Base-by-base conservation (phyloP, 768 basidiomycete genomes). In the Collybia nuda region DNA sequence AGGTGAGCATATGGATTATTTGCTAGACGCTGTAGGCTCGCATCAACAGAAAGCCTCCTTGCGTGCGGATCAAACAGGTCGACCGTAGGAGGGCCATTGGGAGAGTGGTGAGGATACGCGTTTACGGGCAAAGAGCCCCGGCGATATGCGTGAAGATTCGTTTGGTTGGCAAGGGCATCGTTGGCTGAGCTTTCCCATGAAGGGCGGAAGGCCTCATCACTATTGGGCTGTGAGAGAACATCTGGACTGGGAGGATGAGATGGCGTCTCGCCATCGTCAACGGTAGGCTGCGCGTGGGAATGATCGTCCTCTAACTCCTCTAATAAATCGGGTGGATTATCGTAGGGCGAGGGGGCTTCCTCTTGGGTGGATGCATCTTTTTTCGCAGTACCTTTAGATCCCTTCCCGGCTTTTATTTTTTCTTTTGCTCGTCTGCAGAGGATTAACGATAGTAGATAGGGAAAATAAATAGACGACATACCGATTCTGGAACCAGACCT, bases 401-500 rank as follows among this genome's bases (percentile, higher is more conserved):
- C 70, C 67, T 84, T 87, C 62, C 71, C 76, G 42, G 73, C 80
- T 70, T 74, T 81, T 60, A 63, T 80, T 66, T 93, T 93, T 66
- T 90, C 88, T 68, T 93, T 93, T 46, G 91, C 91, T 49, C 91
- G 86, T 50, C 89, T 88, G 65, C 37, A 49, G 53, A 50, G 38
- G 47, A 41, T 48, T 32, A 56, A 42, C 46, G 29, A 37, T 40
- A 5, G 50, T 42, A 39, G 47, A 46, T n/a, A 49, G 40, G 56
- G 14, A 52, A 17, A 18, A 40, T 39, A 28, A 2, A 53, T 38
- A 40, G 52, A 28, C 42, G 41, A 61, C 64, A 49, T 60, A 88
- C 86, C 90, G 77, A 65, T 93, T 93, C 70, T 93, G 90, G 67
- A 93, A 93, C 90, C 90, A 91, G 21, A 92, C 95, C 83, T 96